These are phyloP conservation scores for Amaranthus cruentus DNA, from an alignment of 148 eudicot genomes.

Conservation along the genomic window DNA sequence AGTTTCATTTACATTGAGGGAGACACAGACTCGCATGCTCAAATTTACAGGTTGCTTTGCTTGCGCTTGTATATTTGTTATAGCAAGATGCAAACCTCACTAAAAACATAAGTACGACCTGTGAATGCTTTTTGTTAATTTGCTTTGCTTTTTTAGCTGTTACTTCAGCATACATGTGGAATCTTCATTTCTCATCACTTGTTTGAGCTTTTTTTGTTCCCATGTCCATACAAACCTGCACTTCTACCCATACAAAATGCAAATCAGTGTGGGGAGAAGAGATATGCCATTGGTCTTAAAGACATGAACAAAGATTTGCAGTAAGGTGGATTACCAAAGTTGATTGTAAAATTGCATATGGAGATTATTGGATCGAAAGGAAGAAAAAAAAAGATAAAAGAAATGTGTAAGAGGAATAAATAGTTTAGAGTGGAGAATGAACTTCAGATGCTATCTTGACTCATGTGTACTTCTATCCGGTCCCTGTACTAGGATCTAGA, in stretches of 20 bases:
- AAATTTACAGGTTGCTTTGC: constrained; percentile 82
- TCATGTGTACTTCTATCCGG: background rate
- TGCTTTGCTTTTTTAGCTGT: background rate
- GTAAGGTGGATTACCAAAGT: background rate
- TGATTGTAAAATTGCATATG: background rate
- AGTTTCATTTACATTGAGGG: constrained; percentile 95
- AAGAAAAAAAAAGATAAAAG: background rate
- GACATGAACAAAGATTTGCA: background rate
- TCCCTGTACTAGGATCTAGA: background rate
- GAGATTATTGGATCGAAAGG: background rate
- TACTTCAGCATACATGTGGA: background rate
- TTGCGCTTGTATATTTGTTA: background rate
- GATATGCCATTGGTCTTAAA: background rate
- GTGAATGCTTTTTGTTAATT: background rate
- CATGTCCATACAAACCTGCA: background rate
- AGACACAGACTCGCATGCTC: constrained; percentile 98
- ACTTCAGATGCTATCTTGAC: background rate
- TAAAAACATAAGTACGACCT: background rate
- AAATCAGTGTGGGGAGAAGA: background rate
- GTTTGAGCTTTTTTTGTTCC: background rate
- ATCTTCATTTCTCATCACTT: background rate
- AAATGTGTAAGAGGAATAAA: background rate
- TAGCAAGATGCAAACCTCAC: constrained; percentile 5
- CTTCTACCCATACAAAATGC: too few species aligned
- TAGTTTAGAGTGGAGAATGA: too few species aligned